Evolutionary conservation across 805 yeast species (phyloP), one percentile per base, ranked within the genome.

Genomic region (Metschnikowia anglica): DNA sequence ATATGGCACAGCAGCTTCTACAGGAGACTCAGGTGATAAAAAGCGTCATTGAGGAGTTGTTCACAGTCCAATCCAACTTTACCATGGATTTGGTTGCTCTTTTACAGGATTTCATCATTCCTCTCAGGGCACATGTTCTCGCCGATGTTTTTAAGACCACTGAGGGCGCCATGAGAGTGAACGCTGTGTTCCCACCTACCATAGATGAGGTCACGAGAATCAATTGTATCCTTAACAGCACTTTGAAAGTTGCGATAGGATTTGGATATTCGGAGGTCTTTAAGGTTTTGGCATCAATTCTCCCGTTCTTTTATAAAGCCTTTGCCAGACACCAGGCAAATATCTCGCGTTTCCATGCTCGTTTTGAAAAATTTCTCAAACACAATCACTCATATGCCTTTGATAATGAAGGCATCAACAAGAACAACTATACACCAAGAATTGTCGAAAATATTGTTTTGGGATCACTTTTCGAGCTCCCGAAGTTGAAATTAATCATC

Each of bases 281-380:
- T 46, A 82, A 79, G 48, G 96, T 91, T 0, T 78, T 95, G 57
- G 93, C 89, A 3, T 74, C 80, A 39, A 81, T 93, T 0, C 73
- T 91, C 12, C 97, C 97, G 0, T 88, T 88, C 61, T 91, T 89
- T 60, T 91, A 87, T 66, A 87, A 89, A 58, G 96, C 97, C 0
- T 87, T 86, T 54, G 87, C 89, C 72, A 73, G 97, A 44, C 97
- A 91, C 62, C 96, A 90, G 62, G 96, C 97, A 7, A 96, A 96
- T 15, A 77, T 93, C 9, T 81, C 80, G 50, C 73, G 75, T 40
- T 88, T 88, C 52, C 65, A 74, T 13, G 68, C 80, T 8, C 74
- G 74, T 39, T 70, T 79, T 51, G 72, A 74, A 18, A 73, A 58
- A 43, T 70, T 70, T 47, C 46, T 55, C 44, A 38, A 44, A n/a